Conservation (phyloP, 2,329 filamentous ascomycete genomes). For the Fusarium sp. region DNA sequence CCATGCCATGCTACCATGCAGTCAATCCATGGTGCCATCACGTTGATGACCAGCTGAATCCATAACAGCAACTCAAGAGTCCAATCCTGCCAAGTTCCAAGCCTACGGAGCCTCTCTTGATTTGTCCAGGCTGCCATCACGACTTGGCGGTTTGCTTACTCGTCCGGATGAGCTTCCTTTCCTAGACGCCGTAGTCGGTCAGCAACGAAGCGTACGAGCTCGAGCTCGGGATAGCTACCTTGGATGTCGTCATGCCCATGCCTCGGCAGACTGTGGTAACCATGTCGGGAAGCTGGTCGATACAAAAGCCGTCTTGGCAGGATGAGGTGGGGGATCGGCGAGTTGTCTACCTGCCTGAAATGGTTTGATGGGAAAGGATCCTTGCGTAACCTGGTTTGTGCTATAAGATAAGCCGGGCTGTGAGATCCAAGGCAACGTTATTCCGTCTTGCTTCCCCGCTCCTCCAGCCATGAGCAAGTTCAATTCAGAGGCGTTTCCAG, state of each 20-base stretch:
- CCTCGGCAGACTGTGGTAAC: slow-evolving; percentile 16
- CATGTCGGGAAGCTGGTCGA: slow-evolving; percentile 29
- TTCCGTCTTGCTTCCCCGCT: background rate
- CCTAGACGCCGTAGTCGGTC: slow-evolving; percentile 7
- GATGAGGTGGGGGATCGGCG: slow-evolving; percentile 2
- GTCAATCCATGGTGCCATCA: slow-evolving; percentile 27
- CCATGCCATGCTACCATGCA: slow-evolving; percentile 31
- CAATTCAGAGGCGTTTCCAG: background rate
- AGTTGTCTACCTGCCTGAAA: slow-evolving; percentile 28
- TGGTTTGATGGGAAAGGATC: slow-evolving; percentile 15
- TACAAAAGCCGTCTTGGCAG: slow-evolving; percentile 14
- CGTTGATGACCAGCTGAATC: background rate
- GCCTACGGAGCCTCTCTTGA: slow-evolving; percentile 6
- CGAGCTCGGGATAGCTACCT: slow-evolving; percentile 22
- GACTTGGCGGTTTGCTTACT: slow-evolving; percentile 1
- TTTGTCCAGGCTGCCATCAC: slow-evolving; percentile 21
- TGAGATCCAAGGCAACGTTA: slow-evolving; percentile 15
- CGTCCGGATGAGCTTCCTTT: slow-evolving; percentile 17
- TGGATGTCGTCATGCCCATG: slow-evolving; percentile 36
- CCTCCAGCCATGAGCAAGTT: background rate
- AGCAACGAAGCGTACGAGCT: slow-evolving; percentile 23
- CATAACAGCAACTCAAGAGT: slow-evolving; percentile 13
- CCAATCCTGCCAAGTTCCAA: background rate
- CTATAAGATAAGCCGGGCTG: slow-evolving; percentile 6
- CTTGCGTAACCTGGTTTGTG: slow-evolving; percentile 23